Base-by-base conservation (phyloP, 441 rosid species). In the Populus hybrid region DNA sequence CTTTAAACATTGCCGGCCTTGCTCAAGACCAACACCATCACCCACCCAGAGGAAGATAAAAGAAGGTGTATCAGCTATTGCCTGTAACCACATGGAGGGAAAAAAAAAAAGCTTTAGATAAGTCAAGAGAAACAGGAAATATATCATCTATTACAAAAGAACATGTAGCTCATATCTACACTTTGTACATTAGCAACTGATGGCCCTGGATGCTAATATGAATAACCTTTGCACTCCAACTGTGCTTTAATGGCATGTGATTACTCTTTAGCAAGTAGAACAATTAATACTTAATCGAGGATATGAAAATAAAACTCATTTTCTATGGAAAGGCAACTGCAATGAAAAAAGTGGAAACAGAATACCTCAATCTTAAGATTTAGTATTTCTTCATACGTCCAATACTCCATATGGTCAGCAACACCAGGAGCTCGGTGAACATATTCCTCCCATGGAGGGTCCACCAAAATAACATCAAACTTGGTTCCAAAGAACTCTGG, bases 11-110 rank as follows among this genome's bases (percentile, higher is more conserved):
- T 93, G 98, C 30, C 99, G 98, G 73, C 99, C 98, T 84, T 96
- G 99, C 82, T 94, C 99, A 77, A 96, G 93, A 78, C 99, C 99
- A 75, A 92, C 90, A 69, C 98, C 96, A 87, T 96, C 99, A 67
- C 99, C 99, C 78, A 96, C 99, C 98, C 99, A 96, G 57, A 94
- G 98, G 88, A 96, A 96, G 85, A 96, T 85, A 85, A 94, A 96
- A 69, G 99, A 96, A 67, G 99, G 99, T 23, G 98, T 94, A 81
- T 96, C 99, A 74, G 99, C 98, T 85, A 96, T 93, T 74, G 98
- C 94, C 99, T 96, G 84, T 21, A 81, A 77, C 76, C 20, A 85
- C 18, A 83, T 14, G 57, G 2, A 46, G 57, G 69, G 34, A 32
- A 40, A 74, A 34, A 40, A 74, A 34, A 61, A 1, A 32, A 6